These are phyloP conservation scores for Gloeopeniophorella convolvens DNA, from an alignment of 768 basidiomycete genomes.

Conservation along the genomic window DNA sequence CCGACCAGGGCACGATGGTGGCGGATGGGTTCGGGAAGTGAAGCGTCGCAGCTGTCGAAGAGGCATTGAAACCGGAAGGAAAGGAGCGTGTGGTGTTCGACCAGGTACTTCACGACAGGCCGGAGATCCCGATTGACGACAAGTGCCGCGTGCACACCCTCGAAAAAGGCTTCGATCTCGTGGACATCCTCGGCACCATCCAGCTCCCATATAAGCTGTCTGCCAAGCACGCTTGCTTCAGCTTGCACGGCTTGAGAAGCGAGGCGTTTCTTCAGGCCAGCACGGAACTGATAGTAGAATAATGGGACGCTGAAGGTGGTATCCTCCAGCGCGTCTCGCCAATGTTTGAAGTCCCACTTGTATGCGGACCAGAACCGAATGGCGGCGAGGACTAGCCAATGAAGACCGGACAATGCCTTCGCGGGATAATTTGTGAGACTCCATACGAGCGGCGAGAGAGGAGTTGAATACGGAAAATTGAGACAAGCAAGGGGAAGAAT, in stretches of 20 bases:
- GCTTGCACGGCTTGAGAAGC: background rate
- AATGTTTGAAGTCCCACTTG: background rate
- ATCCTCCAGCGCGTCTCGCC: conserved; percentile 3
- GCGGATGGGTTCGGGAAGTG: background rate
- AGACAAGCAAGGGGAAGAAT: conserved; percentile 11
- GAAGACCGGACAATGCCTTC: background rate
- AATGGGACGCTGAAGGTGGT: conserved; percentile 2
- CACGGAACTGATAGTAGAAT: conserved; percentile 1
- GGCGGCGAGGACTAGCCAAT: background rate
- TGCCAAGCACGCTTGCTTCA: conserved; percentile 7
- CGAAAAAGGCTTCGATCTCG: conserved; percentile 2
- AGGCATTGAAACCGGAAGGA: conserved; percentile 6
- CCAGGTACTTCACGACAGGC: background rate
- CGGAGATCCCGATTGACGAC: background rate
- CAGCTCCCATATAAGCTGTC: conserved; percentile 4
- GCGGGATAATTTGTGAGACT: conserved; percentile 5
- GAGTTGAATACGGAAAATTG: conserved; percentile 18
- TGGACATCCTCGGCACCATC: conserved; percentile 1
- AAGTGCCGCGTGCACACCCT: conserved; percentile 3
- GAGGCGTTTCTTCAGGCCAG: background rate
- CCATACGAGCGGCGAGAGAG: conserved; percentile 11
- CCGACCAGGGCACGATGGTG: background rate
- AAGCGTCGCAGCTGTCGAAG: conserved; percentile 1
- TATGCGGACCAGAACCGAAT: background rate
- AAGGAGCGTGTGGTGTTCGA: conserved; percentile 6